Base-by-base conservation (phyloP, 2,329 filamentous ascomycete genomes). In the Scedosporium boydii region DNA sequence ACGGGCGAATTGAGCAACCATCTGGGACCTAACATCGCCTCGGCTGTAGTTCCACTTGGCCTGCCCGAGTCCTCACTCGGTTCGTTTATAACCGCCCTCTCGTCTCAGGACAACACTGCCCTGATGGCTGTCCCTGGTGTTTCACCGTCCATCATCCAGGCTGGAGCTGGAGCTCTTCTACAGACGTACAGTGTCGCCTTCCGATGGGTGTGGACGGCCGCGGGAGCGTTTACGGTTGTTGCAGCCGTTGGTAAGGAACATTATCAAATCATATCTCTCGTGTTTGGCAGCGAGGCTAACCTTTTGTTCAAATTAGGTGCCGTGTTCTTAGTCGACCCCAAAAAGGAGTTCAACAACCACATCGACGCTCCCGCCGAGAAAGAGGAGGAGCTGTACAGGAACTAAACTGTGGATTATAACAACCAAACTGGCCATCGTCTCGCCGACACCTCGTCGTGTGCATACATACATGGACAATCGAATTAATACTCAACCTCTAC, bases 121-220 rank as follows among this genome's bases (percentile, higher is more conserved):
- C 10, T 38, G 10, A 38, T 38, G 34, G 34, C 34, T 14, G 34
- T 38, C 34, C 34, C 34, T 12, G 34, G 34, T 38, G 34, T 38
- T 10, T 38, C 34, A 9, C 34, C 34, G 34, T 38, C 34, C 34
- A 38, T 38, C 34, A 38, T 38, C 34, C 34, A 38, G 34, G 34
- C 34, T 12, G 34, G 34, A 38, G 34, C 10, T 38, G 34, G 34
- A 38, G 34, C 34, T 38, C 34, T 38, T 38, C 34, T 38, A 9
- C 34, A 38, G 1, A 71, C 73, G 6, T 74, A 72, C 63, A 63
- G 64, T 0, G 58, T 64, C 4, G 70, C 66, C 1, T 75, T 75
- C 63, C 64, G 70, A 12, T 58, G 69, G 60, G 70, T 75, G 2
- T 76, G 73, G 73, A 69, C 71, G 27, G 65, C 73, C 48, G 71